phyloP scores from a whole-genome alignment of 2,329 filamentous ascomycete genomes.

The Pestalotiopsis sp. region DNA sequence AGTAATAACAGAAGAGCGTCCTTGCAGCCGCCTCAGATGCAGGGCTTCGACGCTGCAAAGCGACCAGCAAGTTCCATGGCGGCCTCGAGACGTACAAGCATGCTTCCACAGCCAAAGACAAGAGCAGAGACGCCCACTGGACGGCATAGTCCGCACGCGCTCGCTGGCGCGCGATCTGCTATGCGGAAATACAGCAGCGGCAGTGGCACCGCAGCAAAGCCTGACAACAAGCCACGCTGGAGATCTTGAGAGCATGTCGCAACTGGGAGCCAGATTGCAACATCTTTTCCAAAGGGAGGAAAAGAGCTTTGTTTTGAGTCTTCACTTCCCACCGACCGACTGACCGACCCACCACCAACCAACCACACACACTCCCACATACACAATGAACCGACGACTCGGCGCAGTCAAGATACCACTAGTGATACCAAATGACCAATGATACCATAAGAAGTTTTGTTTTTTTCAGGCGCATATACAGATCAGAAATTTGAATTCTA shows the following conservation, averaged over 20 bases:
- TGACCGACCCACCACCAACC: neutral
- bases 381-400: neutral
- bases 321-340: neutral
- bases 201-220: conserved; percentile 26
- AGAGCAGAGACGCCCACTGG: conserved; percentile 41
- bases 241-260: conserved; percentile 33
- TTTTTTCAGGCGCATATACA: neutral
- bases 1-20: conserved; percentile 55
- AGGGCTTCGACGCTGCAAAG: conserved; percentile 29
- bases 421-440: neutral
- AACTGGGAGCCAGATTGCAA: neutral
- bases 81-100: conserved; percentile 50
- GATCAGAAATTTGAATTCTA: neutral
- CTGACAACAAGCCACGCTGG: conserved; percentile 52
- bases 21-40: conserved; percentile 49
- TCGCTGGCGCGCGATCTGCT: conserved; percentile 46
- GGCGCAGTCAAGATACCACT: neutral
- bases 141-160: conserved; percentile 50
- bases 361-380: neutral
- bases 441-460: neutral
- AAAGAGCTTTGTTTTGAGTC: neutral
- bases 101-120: conserved; percentile 52
- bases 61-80: conserved; percentile 62
- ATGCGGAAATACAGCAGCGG: conserved; percentile 39
- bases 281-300: neutral